A percentile compares a stretch with the other conserved stretches of the same genome.
Conservation (phyloP, 2,329 filamentous ascomycete genomes). For the Paecilomyces variotii region DNA sequence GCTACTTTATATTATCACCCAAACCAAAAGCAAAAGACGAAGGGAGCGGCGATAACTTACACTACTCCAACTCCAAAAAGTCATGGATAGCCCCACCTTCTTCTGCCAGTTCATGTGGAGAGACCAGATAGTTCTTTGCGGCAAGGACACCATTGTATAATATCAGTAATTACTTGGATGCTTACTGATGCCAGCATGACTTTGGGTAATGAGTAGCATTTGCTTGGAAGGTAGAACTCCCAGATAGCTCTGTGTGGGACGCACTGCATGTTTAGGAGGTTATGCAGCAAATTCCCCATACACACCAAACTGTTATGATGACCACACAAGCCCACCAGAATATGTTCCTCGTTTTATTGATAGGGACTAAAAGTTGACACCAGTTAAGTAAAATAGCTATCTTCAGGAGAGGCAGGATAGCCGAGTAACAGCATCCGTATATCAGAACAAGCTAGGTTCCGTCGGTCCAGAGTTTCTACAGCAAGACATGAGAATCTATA, state of each 20-base stretch:
- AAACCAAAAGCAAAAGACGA: not conserved
- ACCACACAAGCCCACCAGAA: not conserved
- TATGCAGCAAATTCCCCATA: slow-evolving; percentile 16
- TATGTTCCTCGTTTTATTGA: not conserved
- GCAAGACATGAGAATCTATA: not conserved
- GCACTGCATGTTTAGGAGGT: slow-evolving; percentile 28
- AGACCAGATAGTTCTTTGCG: not conserved
- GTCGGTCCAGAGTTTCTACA: not conserved
- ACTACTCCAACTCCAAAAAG: not conserved
- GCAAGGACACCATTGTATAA: not conserved
- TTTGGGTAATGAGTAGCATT: slow-evolving; percentile 21
- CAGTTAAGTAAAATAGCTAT: not conserved
- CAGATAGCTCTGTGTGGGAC: slow-evolving; percentile 26
- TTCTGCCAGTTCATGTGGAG: not conserved
- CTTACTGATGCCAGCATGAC: not conserved
- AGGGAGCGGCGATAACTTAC: not conserved
- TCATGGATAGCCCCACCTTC: not conserved
- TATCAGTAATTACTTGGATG: not conserved
- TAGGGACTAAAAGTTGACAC: not conserved
- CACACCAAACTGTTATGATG: not conserved
- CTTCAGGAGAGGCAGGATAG: not conserved
- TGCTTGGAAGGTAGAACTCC: slow-evolving; percentile 22
- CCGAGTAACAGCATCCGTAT: not conserved
- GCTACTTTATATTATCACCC: not conserved
- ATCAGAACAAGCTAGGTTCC: not conserved